Evolutionary conservation across 441 rosid species (phyloP), one percentile per base, ranked within the genome.

Genomic region (Metrosideros polymorpha): DNA sequence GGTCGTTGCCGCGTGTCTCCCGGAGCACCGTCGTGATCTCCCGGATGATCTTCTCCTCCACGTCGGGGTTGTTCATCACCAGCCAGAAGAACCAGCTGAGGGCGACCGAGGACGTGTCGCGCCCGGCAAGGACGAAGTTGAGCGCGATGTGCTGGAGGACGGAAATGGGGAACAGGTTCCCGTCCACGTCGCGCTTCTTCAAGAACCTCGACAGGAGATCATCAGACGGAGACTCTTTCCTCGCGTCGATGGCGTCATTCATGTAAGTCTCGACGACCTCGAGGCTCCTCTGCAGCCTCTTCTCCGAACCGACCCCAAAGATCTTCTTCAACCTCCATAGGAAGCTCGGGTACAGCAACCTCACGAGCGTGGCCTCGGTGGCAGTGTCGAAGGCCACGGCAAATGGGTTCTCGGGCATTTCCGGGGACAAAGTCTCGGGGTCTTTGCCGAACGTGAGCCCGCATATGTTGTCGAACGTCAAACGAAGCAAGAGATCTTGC

Each of bases 51-150:
- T 86, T 86, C 45, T 45, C 66, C 79, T 86, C 87, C 84, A 86
- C 87, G 1, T 6, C 43, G 10, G 63, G 82, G 54, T 86, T 56
- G 75, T 51, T 82, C 79, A 82, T 82, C 52, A 86, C 85, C 47
- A 91, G 7, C 90, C 91, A 91, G 86, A 92, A 89, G 87, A 91
- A 88, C 88, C 91, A 88, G 19, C 91, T 87, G 4, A 92, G 82
- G 18, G 89, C 92, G 24, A 91, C 86, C 4, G 91, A 90, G 30
- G 90, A 84, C 4, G 92, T 90, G 84, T 92, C 93, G 2, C 91
- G 88, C 9, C 93, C 92, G 1, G 92, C 93, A 6, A 85, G 66
- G 47, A 92, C 57, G n/a, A 92, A 90, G 86, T 88, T 92, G 10
- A 88, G 54, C 12, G 90, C 89, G 12, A 88, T 89, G 85, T 88